Conservation (phyloP, 768 basidiomycete species). For the Auricularia sp. region DNA sequence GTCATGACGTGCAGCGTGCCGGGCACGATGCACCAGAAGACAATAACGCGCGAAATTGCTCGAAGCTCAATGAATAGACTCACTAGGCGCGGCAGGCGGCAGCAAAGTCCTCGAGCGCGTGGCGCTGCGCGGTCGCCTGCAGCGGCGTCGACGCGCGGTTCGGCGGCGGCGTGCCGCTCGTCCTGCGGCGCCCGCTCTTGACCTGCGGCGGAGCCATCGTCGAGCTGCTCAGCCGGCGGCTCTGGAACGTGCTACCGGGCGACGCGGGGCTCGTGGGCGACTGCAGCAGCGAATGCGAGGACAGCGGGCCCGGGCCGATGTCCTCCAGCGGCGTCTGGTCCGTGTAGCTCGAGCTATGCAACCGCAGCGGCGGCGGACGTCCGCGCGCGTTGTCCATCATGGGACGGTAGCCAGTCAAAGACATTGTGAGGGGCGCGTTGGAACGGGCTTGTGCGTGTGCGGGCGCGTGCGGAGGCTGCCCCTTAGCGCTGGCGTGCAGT, state of each 20-base stretch:
- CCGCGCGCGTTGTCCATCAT: not conserved
- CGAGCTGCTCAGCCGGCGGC: not conserved
- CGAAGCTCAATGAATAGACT: slow-evolving; percentile 10
- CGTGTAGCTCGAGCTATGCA: not conserved
- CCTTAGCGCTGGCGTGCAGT: no score
- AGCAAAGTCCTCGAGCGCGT: slow-evolving; percentile 70
- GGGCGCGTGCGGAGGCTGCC: no score
- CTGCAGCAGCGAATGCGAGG: not conserved
- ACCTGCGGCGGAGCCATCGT: not conserved
- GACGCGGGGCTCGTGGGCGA: not conserved
- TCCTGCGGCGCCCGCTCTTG: not conserved
- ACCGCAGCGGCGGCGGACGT: not conserved
- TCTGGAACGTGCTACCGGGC: not conserved
- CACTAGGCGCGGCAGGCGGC: slow-evolving; percentile 72
- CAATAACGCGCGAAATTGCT: not conserved
- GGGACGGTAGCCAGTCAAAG: not conserved
- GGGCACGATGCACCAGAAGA: slow-evolving; percentile 1
- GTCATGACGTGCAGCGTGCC: not conserved
- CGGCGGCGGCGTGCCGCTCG: slow-evolving; percentile 29
- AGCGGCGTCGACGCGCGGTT: slow-evolving; percentile 62
- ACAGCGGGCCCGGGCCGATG: not conserved
- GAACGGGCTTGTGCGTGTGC: no score
- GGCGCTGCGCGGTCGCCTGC: slow-evolving; percentile 38
- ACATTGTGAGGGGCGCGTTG: not conserved
- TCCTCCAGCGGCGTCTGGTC: not conserved